Conservation (phyloP, 148 eudicot genomes). For the Rhododendron mucronatum region DNA sequence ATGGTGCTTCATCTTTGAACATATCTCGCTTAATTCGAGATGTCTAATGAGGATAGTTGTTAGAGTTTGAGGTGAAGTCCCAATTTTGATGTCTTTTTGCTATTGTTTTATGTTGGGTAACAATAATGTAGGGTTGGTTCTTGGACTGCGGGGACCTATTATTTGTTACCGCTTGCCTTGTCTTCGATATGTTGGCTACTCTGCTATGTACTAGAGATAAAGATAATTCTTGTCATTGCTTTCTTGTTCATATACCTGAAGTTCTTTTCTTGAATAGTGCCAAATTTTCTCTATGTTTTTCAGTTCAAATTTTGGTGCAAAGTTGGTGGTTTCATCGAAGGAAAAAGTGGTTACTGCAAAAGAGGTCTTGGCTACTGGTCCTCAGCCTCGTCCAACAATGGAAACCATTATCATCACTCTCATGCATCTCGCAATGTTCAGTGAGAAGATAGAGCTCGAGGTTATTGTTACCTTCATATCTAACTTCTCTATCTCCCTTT, state of each 20-base stretch:
- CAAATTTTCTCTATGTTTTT: conserved; percentile 4
- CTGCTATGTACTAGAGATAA: background rate
- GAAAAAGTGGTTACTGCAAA: conserved; percentile 55
- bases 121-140: background rate
- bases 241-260: background rate
- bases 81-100: background rate
- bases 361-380: conserved; percentile 59
- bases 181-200: background rate
- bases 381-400: conserved; percentile 53
- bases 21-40: background rate
- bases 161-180: background rate
- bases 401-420: conserved; percentile 80
- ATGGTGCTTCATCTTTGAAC: background rate
- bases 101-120: background rate
- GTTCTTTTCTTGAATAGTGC: background rate
- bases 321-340: conserved; percentile 58
- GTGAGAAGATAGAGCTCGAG: conserved; percentile 90
- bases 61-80: background rate
- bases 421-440: conserved; percentile 70
- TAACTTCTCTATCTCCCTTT: background rate
- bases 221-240: conserved; percentile 6
- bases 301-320: conserved; percentile 80
- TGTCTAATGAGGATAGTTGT: background rate
- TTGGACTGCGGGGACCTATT: background rate
- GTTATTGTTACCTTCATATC: conserved; percentile 24